Conservation (phyloP, 2,329 filamentous ascomycete species). For the Ophiocordyceps camponoti-rufipedis region DNA sequence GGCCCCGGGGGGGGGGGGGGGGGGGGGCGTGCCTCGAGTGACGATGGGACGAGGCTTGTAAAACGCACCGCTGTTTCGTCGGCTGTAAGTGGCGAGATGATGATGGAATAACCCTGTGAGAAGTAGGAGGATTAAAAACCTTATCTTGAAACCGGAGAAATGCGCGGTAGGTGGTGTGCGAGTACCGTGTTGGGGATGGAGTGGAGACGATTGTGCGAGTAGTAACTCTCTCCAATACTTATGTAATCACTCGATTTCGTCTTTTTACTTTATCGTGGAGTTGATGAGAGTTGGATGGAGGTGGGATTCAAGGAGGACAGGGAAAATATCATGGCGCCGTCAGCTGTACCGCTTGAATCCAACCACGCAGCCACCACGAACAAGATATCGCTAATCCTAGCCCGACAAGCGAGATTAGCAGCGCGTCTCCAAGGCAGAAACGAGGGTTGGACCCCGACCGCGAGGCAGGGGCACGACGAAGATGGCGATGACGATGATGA, state of each 20-base stretch:
- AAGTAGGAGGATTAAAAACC: neutral
- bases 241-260: neutral
- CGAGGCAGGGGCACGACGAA: slow-evolving; percentile 3
- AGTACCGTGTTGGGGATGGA: no score
- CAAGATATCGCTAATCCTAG: slow-evolving; percentile 18
- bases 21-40: neutral
- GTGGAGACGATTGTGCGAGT: no score
- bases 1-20: no score
- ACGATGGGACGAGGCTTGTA: neutral
- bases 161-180: no score
- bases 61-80: neutral
- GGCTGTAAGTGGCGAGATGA: neutral
- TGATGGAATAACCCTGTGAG: neutral
- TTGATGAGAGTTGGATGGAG: no score
- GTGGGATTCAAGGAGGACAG: no score
- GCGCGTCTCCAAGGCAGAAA: slow-evolving; percentile 13
- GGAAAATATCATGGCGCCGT: no score
- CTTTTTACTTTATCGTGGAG: neutral
- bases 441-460: slow-evolving; percentile 13
- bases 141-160: neutral
- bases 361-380: slow-evolving; percentile 21
- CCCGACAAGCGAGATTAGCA: no score
- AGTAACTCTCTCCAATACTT: no score
- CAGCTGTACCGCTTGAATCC: slow-evolving; percentile 16
- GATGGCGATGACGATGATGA: neutral